A percentile compares a stretch with the other conserved stretches of the same genome.
phyloP scores from a whole-genome alignment of 805 yeast species.

The Clavispora vitiphila region DNA sequence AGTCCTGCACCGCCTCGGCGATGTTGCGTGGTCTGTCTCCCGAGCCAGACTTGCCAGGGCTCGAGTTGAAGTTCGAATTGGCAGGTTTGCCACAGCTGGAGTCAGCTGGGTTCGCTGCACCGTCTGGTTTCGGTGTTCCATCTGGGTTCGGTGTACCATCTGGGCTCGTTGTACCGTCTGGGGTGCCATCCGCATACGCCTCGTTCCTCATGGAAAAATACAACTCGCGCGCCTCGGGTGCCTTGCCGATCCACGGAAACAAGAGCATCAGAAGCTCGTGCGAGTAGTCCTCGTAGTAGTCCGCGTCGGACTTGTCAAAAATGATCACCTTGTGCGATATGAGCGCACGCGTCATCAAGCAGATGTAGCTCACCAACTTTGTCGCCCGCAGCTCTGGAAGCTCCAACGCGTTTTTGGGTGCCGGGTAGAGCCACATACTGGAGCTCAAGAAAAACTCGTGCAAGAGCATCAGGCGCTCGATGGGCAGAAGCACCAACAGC shows the following conservation, averaged over 20 bases:
- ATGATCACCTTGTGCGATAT: conserved; percentile 41
- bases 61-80: too few species aligned
- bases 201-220: conserved; percentile 36
- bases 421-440: conserved; percentile 19
- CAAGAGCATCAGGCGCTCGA: conserved; percentile 61
- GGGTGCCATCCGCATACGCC: conserved; percentile 5
- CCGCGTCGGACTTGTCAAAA: conserved; percentile 28
- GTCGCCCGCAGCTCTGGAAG: conserved; percentile 21
- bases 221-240: conserved; percentile 59
- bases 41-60: too few species aligned
- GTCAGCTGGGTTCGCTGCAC: too few species aligned
- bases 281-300: conserved; percentile 45
- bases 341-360: conserved; percentile 58
- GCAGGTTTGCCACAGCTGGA: too few species aligned
- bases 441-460: conserved; percentile 65
- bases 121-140: too few species aligned
- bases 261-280: conserved; percentile 57
- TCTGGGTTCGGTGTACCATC: too few species aligned
- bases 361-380: conserved; percentile 47
- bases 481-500: conserved; percentile 44
- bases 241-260: conserved; percentile 57
- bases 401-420: background rate
- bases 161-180: too few species aligned
- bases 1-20: background rate
- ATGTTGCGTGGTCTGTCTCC: background rate